Conservation (phyloP, 805 yeast genomes). For the Tetrapisispora pingtungensis region DNA sequence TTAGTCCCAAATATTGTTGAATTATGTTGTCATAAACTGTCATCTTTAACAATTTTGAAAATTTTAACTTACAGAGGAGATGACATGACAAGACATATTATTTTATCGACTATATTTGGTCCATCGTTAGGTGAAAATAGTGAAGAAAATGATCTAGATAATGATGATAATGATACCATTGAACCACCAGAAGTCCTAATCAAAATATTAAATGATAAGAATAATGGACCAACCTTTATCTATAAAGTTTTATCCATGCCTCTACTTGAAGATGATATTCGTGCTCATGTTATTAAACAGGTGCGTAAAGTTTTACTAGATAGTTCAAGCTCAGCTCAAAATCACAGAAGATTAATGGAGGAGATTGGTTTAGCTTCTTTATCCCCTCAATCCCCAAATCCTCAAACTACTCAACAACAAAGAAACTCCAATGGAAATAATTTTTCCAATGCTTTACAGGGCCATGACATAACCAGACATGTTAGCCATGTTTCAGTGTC, state of each 20-base stretch:
- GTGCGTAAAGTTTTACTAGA: slow-evolving; percentile 50
- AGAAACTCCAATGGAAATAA: slow-evolving; percentile 1
- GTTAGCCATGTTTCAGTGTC: slow-evolving; percentile 25
- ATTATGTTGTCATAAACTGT: slow-evolving; percentile 72
- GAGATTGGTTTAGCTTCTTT: slow-evolving; percentile 63
- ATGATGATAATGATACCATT: neutral
- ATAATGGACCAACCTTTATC: slow-evolving; percentile 67
- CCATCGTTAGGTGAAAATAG: slow-evolving; percentile 16
- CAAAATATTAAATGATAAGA: slow-evolving; percentile 52
- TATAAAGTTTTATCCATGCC: slow-evolving; percentile 77
- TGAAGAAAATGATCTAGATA: neutral
- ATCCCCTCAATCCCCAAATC: slow-evolving; percentile 1
- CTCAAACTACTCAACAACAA: neutral
- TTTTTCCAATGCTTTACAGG: neutral
- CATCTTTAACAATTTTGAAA: slow-evolving; percentile 72
- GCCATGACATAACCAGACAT: slow-evolving; percentile 11
- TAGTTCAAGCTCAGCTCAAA: slow-evolving; percentile 53
- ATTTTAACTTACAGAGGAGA: slow-evolving; percentile 63
- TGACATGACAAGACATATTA: slow-evolving; percentile 45
- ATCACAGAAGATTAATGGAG: slow-evolving; percentile 78
- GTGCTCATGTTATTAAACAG: slow-evolving; percentile 48
- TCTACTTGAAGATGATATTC: slow-evolving; percentile 44
- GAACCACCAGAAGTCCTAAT: slow-evolving; percentile 40
- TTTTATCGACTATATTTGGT: slow-evolving; percentile 64
- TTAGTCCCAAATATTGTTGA: slow-evolving; percentile 51